Evolutionary conservation across 306 rosid genomes (phyloP).

Genomic region (Pyrus communis): DNA sequence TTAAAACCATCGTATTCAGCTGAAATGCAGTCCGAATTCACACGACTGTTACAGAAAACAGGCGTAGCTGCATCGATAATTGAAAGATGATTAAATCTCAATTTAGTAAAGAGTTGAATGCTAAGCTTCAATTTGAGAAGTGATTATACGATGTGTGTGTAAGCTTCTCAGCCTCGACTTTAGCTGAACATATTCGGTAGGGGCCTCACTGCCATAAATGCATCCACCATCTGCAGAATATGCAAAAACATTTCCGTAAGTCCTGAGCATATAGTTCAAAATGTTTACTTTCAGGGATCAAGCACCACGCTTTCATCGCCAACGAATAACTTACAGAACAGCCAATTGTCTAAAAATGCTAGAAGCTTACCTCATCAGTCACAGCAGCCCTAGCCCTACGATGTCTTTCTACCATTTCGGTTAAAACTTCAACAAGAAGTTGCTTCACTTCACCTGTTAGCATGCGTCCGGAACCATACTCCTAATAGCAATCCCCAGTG

Average conservation of each 20-base stretch:
- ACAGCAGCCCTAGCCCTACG: constrained; percentile 79
- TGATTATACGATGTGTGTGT: not conserved
- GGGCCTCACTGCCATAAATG: constrained; percentile 83
- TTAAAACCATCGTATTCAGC: not conserved
- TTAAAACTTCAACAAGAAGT: constrained; percentile 55
- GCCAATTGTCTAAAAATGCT: not conserved
- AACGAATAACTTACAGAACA: not conserved
- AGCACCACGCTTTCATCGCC: not conserved
- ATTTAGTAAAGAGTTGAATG: not conserved
- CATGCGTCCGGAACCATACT: constrained; percentile 84
- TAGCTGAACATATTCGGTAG: constrained; percentile 68
- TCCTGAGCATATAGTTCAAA: not conserved
- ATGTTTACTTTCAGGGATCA: not conserved
- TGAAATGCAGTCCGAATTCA: not conserved
- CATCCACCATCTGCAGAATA: constrained; percentile 74
- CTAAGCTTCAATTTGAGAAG: not conserved
- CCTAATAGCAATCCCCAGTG: constrained; percentile 32
- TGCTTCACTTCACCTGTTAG: constrained; percentile 94
- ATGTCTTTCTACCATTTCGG: constrained; percentile 82
- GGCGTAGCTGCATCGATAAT: not conserved
- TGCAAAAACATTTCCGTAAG: not conserved
- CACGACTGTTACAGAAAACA: not conserved
- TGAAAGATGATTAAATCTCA: not conserved
- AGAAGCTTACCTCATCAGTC: constrained; percentile 71
- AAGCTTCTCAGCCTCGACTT: not conserved